Percentiles rank a stretch among this genome's conserved stretches.
These are phyloP conservation scores for Tricholoma sp. DNA, from an alignment of 768 basidiomycete genomes.

Conservation along the genomic window DNA sequence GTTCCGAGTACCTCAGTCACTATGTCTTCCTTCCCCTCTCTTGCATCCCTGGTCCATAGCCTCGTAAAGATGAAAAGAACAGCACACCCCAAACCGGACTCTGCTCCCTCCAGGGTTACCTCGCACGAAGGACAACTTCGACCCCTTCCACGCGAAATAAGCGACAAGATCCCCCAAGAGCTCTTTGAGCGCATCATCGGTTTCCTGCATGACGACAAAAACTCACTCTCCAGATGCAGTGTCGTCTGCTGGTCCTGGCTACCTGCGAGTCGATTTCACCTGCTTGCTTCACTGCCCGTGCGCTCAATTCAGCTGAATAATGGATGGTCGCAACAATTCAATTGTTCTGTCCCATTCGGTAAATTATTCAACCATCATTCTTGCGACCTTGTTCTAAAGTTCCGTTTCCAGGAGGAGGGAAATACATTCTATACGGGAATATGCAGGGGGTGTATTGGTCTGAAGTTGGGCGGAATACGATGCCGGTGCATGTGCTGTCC, in stretches of 20 bases:
- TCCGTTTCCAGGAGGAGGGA: not conserved
- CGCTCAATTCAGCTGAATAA: slow-evolving; percentile 3
- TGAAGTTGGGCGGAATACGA: not conserved
- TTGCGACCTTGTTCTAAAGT: not conserved
- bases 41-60: not conserved
- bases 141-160: slow-evolving; percentile 4
- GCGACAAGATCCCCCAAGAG: slow-evolving; percentile 12
- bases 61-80: not conserved
- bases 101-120: not conserved
- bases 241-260: slow-evolving; percentile 21
- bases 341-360: slow-evolving; percentile 8
- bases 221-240: slow-evolving; percentile 14
- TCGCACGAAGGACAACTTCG: not conserved
- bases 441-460: slow-evolving; percentile 11
- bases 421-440: slow-evolving; percentile 10
- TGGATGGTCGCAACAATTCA: not conserved
- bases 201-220: slow-evolving; percentile 6
- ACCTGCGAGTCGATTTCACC: slow-evolving; percentile 12
- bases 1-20: too few relatives aligned
- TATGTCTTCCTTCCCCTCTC: not conserved
- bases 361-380: not conserved
- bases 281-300: slow-evolving; percentile 7
- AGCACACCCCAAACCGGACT: not conserved
- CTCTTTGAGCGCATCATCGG: slow-evolving; percentile 12
- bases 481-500: slow-evolving; percentile 4